Base-by-base conservation (phyloP, 495 filamentous ascomycete genomes). In the Hypoxylon cercidicola region DNA sequence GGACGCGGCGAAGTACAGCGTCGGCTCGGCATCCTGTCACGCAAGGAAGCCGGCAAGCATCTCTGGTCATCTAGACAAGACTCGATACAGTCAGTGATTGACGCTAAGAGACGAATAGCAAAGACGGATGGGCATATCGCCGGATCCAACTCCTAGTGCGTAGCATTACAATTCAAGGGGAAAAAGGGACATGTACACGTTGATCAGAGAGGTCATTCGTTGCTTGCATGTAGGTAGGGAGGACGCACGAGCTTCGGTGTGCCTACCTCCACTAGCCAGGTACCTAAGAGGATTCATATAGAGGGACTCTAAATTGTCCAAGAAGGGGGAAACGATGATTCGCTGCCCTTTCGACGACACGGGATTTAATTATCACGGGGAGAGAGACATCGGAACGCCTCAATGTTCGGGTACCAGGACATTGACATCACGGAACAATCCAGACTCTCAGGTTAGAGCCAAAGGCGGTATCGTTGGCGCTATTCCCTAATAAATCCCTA, bases 1-100 rank as follows among this genome's bases (percentile, higher is more conserved):
- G 48, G 52, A 45, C 15, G 53, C 48, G 54, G 59, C 49, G 55
- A 50, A 58, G 59, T 44, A 60, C 55, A 63, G n/a, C 54, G 49
- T 61, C 49, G 64, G 54, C 43, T 58, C 41, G 48, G 53, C 37
- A 32, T 32, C 59, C 53, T 50, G 50, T 10, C 47, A 63, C 59
- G 64, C 64, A 63, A 62, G 59, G 59, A 48, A 59, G 62, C 34
- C 49, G 59, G 56, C 64, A 62, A 41, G 64, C 64, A 62, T 58
- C 47, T 67, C 39, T 46, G 20, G 35, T 54, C 58, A 10, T 32
- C 30, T 54, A 49, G 25, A 30, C 46, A 51, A 34, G 57, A 47
- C 51, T 45, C 37, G 37, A 41, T 44, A 54, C 30, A 28, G 23
- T 53, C 18, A 25, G 12, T 60, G 64, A 60, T 53, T 46, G 57